Conservation (phyloP, 2,329 filamentous ascomycete genomes). For the Trichophyton equinum region DNA sequence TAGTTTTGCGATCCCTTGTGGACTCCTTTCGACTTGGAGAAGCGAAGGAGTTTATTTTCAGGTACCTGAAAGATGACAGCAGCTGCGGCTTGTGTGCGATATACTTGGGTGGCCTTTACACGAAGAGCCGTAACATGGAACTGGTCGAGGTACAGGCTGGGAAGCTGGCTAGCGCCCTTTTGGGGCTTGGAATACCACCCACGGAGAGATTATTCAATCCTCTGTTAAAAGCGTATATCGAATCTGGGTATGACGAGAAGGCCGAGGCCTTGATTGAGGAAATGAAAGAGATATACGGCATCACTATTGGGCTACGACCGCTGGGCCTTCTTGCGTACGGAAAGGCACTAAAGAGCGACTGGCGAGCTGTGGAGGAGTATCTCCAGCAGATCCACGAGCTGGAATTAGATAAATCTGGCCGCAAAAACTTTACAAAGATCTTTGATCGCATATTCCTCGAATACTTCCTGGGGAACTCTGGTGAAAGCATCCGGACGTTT, state of each 20-base stretch:
- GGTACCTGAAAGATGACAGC: conserved; percentile 22
- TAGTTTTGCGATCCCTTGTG: conserved; percentile 27
- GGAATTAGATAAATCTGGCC: conserved; percentile 19
- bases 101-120: conserved; percentile 29
- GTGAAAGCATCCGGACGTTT: conserved; percentile 24
- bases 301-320: conserved; percentile 24
- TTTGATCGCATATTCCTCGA: conserved; percentile 33
- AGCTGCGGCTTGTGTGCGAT: conserved; percentile 26
- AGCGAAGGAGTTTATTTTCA: conserved; percentile 27
- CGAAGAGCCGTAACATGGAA: conserved; percentile 27
- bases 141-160: conserved; percentile 25
- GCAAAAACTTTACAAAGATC: conserved; percentile 19
- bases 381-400: conserved; percentile 27
- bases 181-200: conserved; percentile 20
- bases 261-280: conserved; percentile 25
- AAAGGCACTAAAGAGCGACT: conserved; percentile 28
- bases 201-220: conserved; percentile 31
- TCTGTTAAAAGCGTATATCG: conserved; percentile 29
- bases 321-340: conserved; percentile 27
- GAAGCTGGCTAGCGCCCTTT: conserved; percentile 20
- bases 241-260: conserved; percentile 25
- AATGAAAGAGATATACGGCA: conserved; percentile 22
- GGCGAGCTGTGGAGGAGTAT: conserved; percentile 29
- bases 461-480: conserved; percentile 28
- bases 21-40: conserved; percentile 27